Base-by-base conservation (phyloP, 2,329 filamentous ascomycete genomes). In the Ophiostoma fasciatum region DNA sequence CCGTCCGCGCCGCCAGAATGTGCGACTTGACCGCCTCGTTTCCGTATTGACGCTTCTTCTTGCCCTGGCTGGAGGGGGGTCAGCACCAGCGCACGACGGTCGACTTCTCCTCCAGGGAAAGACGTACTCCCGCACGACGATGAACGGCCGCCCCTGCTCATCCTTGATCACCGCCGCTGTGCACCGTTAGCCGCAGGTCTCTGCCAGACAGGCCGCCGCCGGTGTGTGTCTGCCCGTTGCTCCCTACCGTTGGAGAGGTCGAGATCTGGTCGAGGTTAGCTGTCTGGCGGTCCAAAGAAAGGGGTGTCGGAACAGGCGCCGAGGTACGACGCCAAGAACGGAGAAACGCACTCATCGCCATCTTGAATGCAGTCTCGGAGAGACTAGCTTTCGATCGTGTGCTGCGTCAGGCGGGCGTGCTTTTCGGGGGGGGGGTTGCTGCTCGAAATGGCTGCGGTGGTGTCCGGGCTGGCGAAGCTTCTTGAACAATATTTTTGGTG, bases 11-110 rank as follows among this genome's bases (percentile, higher is more conserved):
- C 42, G 90, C 88, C 51, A 96, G 76, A 52, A 98, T 98, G 63
- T 98, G 92, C 51, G 85, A 84, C 63, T 98, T 98, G 59, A 98
- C 84, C 36, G 90, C 90, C 55, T 98, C 90, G 59, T 80, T 94
- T 52, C 90, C 90, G 58, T 90, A 88, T 54, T 90, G 82, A 59
- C 90, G 78, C 73, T 85, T 93, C 76, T 96, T 98, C 66, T 78
- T 94, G 56, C 88, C 88, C 62, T 98, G 90, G 57, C 85, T 93
- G 29, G 9, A 13, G 15, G 12, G 19, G 12, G 19, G 25, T 23
- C 21, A 29, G 35, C 21, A 6, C 5, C 6, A 17, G 17, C n/a
- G 15, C 21, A 23, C 20, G 6, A 39, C n/a, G n/a, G n/a, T n/a
- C n/a, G n/a, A n/a, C n/a, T n/a, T n/a, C n/a, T n/a, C n/a, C n/a